Conservation (phyloP, 2,329 filamentous ascomycete species). For the Chaetomiaceae sp. region DNA sequence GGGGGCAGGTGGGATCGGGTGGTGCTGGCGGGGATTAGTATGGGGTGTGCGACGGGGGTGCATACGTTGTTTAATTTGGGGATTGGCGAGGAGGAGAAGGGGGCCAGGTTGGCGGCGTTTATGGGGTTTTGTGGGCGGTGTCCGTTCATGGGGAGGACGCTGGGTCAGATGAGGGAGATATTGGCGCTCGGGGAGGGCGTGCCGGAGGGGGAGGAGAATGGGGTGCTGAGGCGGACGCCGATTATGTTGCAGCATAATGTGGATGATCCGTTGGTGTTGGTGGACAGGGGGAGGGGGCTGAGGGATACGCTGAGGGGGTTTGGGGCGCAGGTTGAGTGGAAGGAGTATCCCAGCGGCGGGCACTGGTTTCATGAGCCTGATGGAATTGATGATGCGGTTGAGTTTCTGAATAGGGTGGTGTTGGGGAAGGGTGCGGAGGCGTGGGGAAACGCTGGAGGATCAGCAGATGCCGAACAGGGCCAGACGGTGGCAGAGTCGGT, state of each 20-base stretch:
- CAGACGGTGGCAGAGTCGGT: not conserved
- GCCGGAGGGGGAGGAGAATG: slow-evolving; percentile 22
- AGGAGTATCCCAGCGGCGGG: slow-evolving; percentile 39
- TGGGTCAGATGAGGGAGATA: slow-evolving; percentile 32
- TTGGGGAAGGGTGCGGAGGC: not conserved
- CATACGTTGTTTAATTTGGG: slow-evolving; percentile 37
- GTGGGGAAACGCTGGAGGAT: not conserved
- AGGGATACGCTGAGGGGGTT: slow-evolving; percentile 34
- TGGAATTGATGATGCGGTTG: slow-evolving; percentile 39
- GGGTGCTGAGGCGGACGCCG: slow-evolving; percentile 39
- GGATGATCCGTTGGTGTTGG: slow-evolving; percentile 40
- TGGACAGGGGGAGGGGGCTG: slow-evolving; percentile 35
- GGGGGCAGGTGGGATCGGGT: slow-evolving; percentile 37
- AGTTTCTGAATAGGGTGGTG: slow-evolving; percentile 14
- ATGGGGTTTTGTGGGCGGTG: slow-evolving; percentile 37
- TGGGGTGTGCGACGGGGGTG: slow-evolving; percentile 40
- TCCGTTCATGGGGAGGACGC: slow-evolving; percentile 32
- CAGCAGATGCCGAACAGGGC: not conserved
- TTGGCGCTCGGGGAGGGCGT: slow-evolving; percentile 29
- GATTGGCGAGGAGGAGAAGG: slow-evolving; percentile 20
- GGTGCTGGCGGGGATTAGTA: slow-evolving; percentile 44
- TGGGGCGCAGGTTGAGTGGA: slow-evolving; percentile 38
- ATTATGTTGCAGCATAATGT: slow-evolving; percentile 42
- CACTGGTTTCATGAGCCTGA: slow-evolving; percentile 43
- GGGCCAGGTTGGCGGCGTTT: slow-evolving; percentile 31